Percentiles rank a stretch among this genome's conserved stretches.
phyloP scores from a whole-genome alignment of 495 filamentous ascomycete genomes.

The Xylaria scruposa region DNA sequence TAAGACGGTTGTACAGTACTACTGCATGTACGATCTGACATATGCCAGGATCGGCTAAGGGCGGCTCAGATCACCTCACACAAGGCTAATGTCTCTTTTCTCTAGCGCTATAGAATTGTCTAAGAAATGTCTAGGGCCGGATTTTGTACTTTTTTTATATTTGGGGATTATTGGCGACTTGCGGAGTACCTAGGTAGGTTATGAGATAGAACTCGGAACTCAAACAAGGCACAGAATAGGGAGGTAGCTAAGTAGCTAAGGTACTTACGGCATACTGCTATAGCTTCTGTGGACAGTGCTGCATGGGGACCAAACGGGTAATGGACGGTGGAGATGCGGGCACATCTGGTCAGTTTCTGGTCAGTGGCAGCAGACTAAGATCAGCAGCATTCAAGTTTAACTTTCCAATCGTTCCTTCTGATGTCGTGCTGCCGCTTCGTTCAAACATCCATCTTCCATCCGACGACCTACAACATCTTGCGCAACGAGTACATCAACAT shows the following conservation, averaged over 20 bases:
- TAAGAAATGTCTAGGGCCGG: not conserved
- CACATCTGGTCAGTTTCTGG: conserved; percentile 10
- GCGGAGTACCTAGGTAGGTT: not conserved
- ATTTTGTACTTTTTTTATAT: not conserved
- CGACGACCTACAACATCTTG: not conserved
- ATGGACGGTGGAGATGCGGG: conserved; percentile 19
- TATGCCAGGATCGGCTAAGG: not conserved
- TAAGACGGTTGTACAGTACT: no score
- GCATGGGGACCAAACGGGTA: conserved; percentile 22
- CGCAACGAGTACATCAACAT: not conserved
- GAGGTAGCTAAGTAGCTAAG: conserved; percentile 1
- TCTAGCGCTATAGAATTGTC: not conserved
- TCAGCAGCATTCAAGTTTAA: conserved; percentile 10
- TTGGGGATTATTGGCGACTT: not conserved
- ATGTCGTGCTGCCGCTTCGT: conserved; percentile 1
- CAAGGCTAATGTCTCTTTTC: not conserved
- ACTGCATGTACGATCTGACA: not conserved
- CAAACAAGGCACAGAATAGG: not conserved
- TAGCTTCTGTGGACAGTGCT: not conserved
- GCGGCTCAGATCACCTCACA: conserved; percentile 5
- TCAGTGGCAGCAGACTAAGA: conserved; percentile 3
- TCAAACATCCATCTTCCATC: conserved; percentile 1
- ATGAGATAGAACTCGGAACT: not conserved
- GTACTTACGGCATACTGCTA: conserved; percentile 1
- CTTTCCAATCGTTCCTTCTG: not conserved